Percentiles rank a stretch among this genome's conserved stretches.
Evolutionary conservation across 768 basidiomycete species (phyloP).

Genomic region (Pleurotus eryngii): DNA sequence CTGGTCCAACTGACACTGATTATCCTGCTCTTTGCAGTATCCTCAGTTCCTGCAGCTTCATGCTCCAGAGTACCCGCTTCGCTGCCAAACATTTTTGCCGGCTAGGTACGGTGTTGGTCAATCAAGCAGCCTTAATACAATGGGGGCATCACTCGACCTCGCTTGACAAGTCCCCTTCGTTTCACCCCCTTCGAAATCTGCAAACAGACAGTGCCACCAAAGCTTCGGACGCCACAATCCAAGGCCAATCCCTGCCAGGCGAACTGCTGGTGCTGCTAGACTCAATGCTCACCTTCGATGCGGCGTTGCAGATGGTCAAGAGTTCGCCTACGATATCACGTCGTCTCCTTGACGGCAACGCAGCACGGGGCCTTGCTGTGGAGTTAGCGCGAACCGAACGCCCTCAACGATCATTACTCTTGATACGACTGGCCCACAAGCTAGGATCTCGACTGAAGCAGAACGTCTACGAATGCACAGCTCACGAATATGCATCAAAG

Average conservation of each 20-base stretch:
- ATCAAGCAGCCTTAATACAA: background rate
- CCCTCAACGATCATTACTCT: conserved; percentile 39
- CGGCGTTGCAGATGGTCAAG: conserved; percentile 14
- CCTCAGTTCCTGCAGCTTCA: background rate
- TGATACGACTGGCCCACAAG: conserved; percentile 44
- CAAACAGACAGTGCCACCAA: background rate
- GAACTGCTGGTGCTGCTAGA: conserved; percentile 2
- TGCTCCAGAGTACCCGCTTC: conserved; percentile 2
- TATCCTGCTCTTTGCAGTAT: background rate
- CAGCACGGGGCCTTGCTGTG: conserved; percentile 27
- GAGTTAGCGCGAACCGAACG: conserved; percentile 26
- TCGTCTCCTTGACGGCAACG: conserved; percentile 30
- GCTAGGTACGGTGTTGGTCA: background rate
- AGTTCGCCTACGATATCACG: conserved; percentile 16
- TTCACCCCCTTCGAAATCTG: background rate
- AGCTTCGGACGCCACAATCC: conserved; percentile 4
- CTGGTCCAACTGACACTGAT: conserved; percentile 3
- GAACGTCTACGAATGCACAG: conserved; percentile 56
- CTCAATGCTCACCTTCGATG: background rate
- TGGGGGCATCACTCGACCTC: background rate
- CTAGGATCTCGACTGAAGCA: conserved; percentile 49
- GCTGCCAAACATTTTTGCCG: background rate
- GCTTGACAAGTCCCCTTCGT: background rate
- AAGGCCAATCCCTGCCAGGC: background rate
- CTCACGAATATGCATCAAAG: conserved; percentile 42